Conservation (phyloP, 306 rosid genomes). For the Quercus alba region DNA sequence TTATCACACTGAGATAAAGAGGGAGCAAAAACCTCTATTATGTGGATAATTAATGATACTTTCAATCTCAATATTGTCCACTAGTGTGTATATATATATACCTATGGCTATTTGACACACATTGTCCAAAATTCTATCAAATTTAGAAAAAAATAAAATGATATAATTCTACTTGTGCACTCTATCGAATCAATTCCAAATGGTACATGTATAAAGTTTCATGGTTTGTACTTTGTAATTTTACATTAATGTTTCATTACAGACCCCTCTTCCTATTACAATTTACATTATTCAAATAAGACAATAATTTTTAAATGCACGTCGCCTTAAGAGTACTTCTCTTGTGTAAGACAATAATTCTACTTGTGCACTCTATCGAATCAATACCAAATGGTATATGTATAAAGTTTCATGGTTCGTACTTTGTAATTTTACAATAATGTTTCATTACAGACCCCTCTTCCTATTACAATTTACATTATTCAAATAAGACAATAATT, state of each 20-base stretch:
- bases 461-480: neutral
- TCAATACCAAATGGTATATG: conserved; percentile 12
- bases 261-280: too few species aligned
- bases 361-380: conserved; percentile 15
- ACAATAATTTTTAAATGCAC: neutral
- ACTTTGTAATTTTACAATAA: neutral
- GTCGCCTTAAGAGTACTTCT: neutral
- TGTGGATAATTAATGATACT: conserved; percentile 36
- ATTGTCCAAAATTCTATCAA: conserved; percentile 12
- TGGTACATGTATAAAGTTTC: conserved; percentile 1
- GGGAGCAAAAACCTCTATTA: conserved; percentile 13
- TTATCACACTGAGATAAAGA: conserved; percentile 4
- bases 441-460: too few species aligned
- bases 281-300: conserved; percentile 4
- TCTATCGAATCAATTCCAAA: conserved; percentile 13
- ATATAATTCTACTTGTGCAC: conserved; percentile 17
- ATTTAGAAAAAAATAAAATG: conserved; percentile 19
- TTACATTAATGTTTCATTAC: too few species aligned
- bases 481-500: neutral
- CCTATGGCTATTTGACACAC: conserved; percentile 17
- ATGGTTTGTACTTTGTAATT: conserved; percentile 10
- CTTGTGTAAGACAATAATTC: neutral
- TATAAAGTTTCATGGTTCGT: too few species aligned
- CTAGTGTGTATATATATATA: neutral
- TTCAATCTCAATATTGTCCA: conserved; percentile 15